Evolutionary conservation across 164 flowering plant species (phyloP).

Genomic region (Akebia trifoliata): DNA sequence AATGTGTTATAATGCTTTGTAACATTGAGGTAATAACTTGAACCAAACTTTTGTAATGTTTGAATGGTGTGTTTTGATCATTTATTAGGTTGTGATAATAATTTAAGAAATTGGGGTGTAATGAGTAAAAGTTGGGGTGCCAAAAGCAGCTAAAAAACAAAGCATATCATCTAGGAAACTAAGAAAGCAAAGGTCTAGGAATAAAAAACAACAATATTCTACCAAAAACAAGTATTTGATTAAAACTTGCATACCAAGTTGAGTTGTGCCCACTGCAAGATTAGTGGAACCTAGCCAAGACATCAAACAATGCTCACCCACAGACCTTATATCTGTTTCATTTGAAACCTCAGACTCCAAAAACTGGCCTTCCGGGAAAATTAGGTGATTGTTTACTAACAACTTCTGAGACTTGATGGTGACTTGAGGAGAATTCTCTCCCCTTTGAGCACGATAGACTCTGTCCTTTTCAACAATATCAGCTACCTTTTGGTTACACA

Average conservation of each 20-base stretch:
- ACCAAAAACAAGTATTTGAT: neutral
- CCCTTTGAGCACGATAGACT: conserved; percentile 68
- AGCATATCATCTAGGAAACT: neutral
- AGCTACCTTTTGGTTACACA: conserved; percentile 75
- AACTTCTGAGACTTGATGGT: conserved; percentile 32
- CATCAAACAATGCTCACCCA: conserved; percentile 25
- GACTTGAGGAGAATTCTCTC: conserved; percentile 64
- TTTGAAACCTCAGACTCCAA: conserved; percentile 21
- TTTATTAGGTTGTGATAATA: too few species aligned
- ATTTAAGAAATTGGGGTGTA: too few species aligned
- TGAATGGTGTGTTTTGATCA: too few species aligned
- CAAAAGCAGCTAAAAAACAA: too few species aligned
- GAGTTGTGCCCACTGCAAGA: conserved; percentile 61
- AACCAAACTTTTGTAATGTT: too few species aligned
- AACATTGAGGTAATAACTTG: too few species aligned
- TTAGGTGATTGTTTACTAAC: conserved; percentile 11
- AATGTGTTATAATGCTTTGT: too few species aligned
- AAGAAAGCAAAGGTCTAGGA: neutral
- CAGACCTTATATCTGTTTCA: conserved; percentile 13
- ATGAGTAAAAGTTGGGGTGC: too few species aligned
- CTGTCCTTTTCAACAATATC: conserved; percentile 87
- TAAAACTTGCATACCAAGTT: conserved; percentile 41
- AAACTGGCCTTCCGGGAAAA: conserved; percentile 18
- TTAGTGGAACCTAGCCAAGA: conserved; percentile 74
- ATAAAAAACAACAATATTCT: neutral